Conservation (phyloP, 2,329 filamentous ascomycete genomes). For the Colletotrichum sansevieriae region DNA sequence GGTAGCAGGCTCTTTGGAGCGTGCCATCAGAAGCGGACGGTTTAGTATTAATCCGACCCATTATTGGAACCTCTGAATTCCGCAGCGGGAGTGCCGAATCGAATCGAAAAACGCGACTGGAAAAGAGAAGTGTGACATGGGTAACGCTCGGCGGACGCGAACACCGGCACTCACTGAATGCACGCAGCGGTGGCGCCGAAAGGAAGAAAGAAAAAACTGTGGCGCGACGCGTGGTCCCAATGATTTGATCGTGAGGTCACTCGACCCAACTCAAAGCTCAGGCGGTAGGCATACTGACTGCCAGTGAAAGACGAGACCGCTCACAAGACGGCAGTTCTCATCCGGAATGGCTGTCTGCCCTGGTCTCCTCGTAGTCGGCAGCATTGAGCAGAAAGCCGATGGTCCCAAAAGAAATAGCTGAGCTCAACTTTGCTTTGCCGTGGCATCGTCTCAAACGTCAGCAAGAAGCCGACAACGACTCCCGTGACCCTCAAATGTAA, state of each 20-base stretch:
- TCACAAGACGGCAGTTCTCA: background rate
- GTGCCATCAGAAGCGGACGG: no score
- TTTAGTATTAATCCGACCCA: no score
- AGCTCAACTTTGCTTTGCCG: no score
- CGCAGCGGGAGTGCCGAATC: background rate
- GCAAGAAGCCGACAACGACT: no score
- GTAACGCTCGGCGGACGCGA: slow-evolving; percentile 9
- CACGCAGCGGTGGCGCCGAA: slow-evolving; percentile 22
- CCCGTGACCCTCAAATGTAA: no score
- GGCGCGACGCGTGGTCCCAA: slow-evolving; percentile 11
- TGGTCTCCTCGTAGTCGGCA: background rate
- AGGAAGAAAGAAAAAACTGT: background rate
- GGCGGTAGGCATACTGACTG: background rate
- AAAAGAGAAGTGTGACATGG: background rate
- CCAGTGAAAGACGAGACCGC: background rate
- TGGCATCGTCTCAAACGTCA: no score
- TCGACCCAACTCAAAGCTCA: background rate
- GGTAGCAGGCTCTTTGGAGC: no score
- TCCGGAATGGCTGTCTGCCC: background rate
- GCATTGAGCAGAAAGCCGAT: slow-evolving; percentile 1
- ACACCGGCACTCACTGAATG: background rate
- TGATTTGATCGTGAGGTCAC: slow-evolving; percentile 18
- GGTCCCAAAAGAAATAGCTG: background rate
- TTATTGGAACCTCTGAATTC: background rate
- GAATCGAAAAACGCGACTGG: background rate